A percentile compares a stretch with the other conserved stretches of the same genome.
Evolutionary conservation across 2,329 filamentous ascomycete genomes (phyloP).

Genomic region (Trichoderma sp.): DNA sequence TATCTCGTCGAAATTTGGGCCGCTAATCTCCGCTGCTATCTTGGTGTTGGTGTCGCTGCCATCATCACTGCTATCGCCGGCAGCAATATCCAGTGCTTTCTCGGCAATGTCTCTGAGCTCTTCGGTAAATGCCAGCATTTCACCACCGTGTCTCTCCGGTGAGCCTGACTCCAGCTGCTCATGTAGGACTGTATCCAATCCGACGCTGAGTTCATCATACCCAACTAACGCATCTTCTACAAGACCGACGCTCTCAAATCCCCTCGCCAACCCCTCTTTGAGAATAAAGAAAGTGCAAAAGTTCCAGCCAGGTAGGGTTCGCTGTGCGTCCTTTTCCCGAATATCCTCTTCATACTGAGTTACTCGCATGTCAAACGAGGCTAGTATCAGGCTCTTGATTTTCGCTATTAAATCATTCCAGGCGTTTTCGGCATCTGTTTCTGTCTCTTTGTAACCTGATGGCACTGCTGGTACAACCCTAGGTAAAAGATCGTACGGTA

Average conservation of each 20-base stretch:
- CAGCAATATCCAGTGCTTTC: conserved; percentile 46
- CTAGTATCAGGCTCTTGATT: conserved; percentile 82
- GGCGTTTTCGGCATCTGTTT: conserved; percentile 76
- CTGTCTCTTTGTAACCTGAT: conserved; percentile 66
- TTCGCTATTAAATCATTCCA: conserved; percentile 85
- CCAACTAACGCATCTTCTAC: conserved; percentile 93
- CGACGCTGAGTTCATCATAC: conserved; percentile 91
- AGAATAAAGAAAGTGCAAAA: conserved; percentile 99
- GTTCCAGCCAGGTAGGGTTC: conserved; percentile 91
- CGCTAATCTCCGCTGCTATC: conserved; percentile 36
- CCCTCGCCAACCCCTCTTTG: conserved; percentile 90
- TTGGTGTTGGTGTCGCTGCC: conserved; percentile 54
- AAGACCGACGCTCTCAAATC: conserved; percentile 93
- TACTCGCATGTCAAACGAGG: conserved; percentile 87
- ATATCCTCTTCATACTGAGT: conserved; percentile 97
- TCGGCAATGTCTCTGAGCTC: conserved; percentile 66
- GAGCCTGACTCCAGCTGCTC: conserved; percentile 66
- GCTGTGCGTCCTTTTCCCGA: conserved; percentile 86
- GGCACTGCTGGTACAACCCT: conserved; percentile 64
- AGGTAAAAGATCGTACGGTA: conserved; percentile 65
- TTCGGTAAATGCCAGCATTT: conserved; percentile 71
- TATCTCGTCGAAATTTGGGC: conserved; percentile 51
- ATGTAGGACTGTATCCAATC: conserved; percentile 77
- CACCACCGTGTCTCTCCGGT: conserved; percentile 67
- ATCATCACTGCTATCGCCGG: conserved; percentile 37